phyloP scores from a whole-genome alignment of 2,329 filamentous ascomycete genomes.

The Colletotrichum lentis region DNA sequence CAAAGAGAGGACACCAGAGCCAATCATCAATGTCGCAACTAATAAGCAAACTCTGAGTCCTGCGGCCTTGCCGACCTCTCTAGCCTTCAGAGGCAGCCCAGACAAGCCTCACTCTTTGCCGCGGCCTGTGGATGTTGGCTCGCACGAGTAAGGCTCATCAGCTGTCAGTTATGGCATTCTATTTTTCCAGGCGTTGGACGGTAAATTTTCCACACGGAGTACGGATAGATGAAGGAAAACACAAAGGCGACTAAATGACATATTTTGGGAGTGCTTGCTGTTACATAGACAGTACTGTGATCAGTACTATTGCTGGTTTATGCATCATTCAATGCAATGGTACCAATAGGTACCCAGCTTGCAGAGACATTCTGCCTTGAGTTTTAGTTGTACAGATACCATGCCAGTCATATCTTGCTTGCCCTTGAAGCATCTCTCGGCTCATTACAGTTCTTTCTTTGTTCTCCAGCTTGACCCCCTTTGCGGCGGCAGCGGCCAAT shows the following conservation, averaged over 20 bases:
- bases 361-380: constrained; percentile 31
- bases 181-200: constrained; percentile 27
- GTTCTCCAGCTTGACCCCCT: constrained; percentile 36
- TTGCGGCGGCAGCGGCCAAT: constrained; percentile 75
- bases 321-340: constrained; percentile 22
- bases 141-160: constrained; percentile 41
- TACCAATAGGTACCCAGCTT: constrained; percentile 22
- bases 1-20: constrained; percentile 35
- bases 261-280: constrained; percentile 26
- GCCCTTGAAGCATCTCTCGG: background rate
- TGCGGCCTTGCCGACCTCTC: constrained; percentile 51
- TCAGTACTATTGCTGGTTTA: constrained; percentile 19
- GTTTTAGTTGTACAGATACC: constrained; percentile 38
- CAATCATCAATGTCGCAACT: constrained; percentile 31
- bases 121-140: constrained; percentile 45
- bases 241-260: background rate
- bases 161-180: constrained; percentile 1
- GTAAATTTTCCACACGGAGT: constrained; percentile 23
- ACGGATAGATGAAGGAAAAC: constrained; percentile 31
- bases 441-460: constrained; percentile 22
- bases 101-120: constrained; percentile 59
- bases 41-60: constrained; percentile 44
- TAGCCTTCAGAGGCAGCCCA: constrained; percentile 69
- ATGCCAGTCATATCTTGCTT: constrained; percentile 21
- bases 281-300: constrained; percentile 24